phyloP scores from a whole-genome alignment of 208 protist genomes.

The Tetramitus jugosus region DNA sequence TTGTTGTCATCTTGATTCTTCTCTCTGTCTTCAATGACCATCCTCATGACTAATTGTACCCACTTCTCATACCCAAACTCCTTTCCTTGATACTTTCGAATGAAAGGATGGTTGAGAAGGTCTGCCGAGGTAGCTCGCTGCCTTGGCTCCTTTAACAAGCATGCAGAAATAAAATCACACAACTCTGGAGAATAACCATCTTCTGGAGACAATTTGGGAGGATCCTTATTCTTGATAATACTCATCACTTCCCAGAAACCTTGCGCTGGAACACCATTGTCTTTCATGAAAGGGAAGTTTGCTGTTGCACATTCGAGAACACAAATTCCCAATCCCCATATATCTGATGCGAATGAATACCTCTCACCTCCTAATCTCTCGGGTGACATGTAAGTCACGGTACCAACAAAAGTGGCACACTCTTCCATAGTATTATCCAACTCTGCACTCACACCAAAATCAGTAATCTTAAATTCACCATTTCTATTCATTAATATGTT shows the following conservation, averaged over 20 bases:
- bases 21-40: not conserved
- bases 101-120: not conserved
- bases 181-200: not conserved
- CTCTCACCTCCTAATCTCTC: constrained; percentile 69
- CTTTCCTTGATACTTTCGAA: not conserved
- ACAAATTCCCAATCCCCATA: constrained; percentile 79
- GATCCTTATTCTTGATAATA: not conserved
- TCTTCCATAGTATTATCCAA: constrained; percentile 67
- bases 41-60: not conserved
- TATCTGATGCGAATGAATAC: constrained; percentile 77
- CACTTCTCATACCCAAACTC: not conserved
- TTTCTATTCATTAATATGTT: constrained; percentile 85
- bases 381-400: constrained; percentile 33
- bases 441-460: constrained; percentile 82
- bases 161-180: not conserved
- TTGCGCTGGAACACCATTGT: constrained; percentile 3
- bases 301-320: constrained; percentile 73
- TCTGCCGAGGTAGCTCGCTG: not conserved
- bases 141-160: not conserved
- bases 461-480: constrained; percentile 65
- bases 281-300: constrained; percentile 55
- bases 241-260: constrained; percentile 11
- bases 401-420: not conserved
- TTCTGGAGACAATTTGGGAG: not conserved
- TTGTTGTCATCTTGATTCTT: too few relatives aligned